Conservation (phyloP, 352 stramenopile species). For the Lagenidium sp. region DNA sequence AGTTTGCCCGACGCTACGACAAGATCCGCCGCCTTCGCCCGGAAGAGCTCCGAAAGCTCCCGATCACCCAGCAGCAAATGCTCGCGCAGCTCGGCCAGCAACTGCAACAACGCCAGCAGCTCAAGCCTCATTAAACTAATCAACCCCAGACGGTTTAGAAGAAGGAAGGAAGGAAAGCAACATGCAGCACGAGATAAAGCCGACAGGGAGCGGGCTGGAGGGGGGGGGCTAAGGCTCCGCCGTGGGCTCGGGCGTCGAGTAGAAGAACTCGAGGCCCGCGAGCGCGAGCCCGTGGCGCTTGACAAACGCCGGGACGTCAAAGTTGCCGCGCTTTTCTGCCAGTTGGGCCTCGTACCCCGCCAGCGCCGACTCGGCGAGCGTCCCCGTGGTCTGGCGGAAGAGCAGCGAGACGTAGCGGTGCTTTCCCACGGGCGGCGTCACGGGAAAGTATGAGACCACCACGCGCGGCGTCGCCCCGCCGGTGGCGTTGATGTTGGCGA, state of each 20-base stretch:
- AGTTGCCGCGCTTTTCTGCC: constrained; percentile 26
- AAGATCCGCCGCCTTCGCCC: constrained; percentile 24
- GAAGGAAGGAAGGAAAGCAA: too few species aligned
- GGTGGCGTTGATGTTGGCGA: constrained; percentile 15
- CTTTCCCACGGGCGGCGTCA: constrained; percentile 35
- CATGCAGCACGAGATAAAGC: too few species aligned
- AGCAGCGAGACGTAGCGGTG: constrained; percentile 53
- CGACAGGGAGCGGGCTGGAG: too few species aligned
- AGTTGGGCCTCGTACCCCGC: constrained; percentile 10
- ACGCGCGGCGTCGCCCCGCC: neutral
- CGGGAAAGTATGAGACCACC: constrained; percentile 51
- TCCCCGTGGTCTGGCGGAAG: constrained; percentile 20
- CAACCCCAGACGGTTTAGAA: neutral
- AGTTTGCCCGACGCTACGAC: constrained; percentile 47
- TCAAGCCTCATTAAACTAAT: neutral
- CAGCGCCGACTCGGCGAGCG: constrained; percentile 2
- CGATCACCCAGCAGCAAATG: constrained; percentile 28
- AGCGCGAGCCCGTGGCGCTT: constrained; percentile 21
- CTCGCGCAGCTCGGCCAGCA: constrained; percentile 24
- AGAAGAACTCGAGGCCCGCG: constrained; percentile 25
- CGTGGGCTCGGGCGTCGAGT: constrained; percentile 21
- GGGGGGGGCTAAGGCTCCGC: too few species aligned
- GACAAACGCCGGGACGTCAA: constrained; percentile 36
- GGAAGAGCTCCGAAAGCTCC: constrained; percentile 22
- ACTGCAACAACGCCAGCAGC: constrained; percentile 5